A percentile compares a stretch with the other conserved stretches of the same genome.
These are phyloP conservation scores for Moesziomyces globuligerus DNA, from an alignment of 1,284 basidiomycete species.

Conservation along the genomic window DNA sequence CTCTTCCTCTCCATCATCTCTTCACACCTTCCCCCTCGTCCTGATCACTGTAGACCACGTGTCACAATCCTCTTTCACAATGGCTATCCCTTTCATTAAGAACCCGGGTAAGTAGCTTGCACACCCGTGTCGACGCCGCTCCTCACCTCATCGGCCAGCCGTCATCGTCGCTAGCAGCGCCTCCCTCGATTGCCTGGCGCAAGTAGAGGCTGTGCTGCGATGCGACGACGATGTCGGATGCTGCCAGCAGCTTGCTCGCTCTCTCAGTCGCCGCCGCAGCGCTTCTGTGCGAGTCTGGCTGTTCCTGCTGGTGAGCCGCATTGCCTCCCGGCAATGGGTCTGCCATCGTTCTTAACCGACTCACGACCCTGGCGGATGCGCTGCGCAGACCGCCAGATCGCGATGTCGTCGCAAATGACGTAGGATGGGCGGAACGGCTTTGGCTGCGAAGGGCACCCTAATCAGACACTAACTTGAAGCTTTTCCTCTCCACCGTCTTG, in stretches of 20 bases:
- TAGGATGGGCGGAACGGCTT: neutral
- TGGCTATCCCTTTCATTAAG: slow-evolving; percentile 56
- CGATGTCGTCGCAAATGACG: too few species aligned
- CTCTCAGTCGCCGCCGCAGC: too few species aligned
- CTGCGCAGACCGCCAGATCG: too few species aligned
- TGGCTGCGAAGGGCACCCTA: neutral
- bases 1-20: slow-evolving; percentile 17
- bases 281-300: neutral
- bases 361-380: too few species aligned
- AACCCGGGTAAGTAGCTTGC: slow-evolving; percentile 50
- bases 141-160: neutral
- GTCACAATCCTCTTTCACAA: slow-evolving; percentile 26
- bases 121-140: slow-evolving; percentile 6
- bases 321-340: too few species aligned
- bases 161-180: slow-evolving; percentile 1
- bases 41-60: slow-evolving; percentile 16
- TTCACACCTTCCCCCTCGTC: slow-evolving; percentile 1
- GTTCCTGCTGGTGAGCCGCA: too few species aligned
- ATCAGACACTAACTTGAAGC: slow-evolving; percentile 2
- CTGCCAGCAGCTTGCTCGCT: neutral
- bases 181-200: neutral
- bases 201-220: too few species aligned
- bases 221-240: neutral
- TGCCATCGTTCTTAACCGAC: too few species aligned
- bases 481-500: slow-evolving; percentile 2